Evolutionary conservation across 139 green algal genomes (phyloP), one percentile per base, ranked within the genome.

Genomic region (Edaphochlamys debaryana): DNA sequence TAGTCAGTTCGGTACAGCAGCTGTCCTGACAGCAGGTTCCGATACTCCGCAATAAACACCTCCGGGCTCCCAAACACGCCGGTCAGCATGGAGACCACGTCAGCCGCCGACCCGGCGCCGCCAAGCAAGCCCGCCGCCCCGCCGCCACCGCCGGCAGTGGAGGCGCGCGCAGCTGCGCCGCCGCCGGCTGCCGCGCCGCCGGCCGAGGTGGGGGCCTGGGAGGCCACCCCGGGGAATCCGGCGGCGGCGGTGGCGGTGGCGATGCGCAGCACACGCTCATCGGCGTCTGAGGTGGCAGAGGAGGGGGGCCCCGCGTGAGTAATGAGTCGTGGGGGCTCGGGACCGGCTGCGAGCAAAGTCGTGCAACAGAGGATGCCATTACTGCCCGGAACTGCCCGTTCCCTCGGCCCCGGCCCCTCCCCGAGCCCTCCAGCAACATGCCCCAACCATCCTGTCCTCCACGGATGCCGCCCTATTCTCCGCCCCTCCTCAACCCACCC

Each of bases 31-130:
- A 99, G 88, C 92, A 98, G 95, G 32, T 71, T 82, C 4, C 87
- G 90, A 85, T 99, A 99, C 88, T 99, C 96, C 48, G 86, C 88
- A n/a, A 99, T 92, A 73, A 99, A 97, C 20, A 95, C 78, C 72
- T 98, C 95, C 50, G 92, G 91, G 69, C 48, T 87, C 54, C 95
- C 94, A 73, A 96, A 98, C 69, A 99, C 96, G 67, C 89, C 91
- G 6, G 98, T 92, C 42, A 99, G 90, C 89, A 94, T 87, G 27
- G 79, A 79, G 34, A 99, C 92, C 41, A 97, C 88, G 86, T 99
- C 95, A 58, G 60, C 81, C 29, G 54, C 62, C 11, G 42, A 75
- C 52, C 23, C 52, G 17, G 36, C 64, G 23, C 52, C 38, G 8
- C 60, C 64, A 5, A 58, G 20, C 4, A 36, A 3, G 63, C 48